Evolutionary conservation across 805 yeast genomes (phyloP).

Genomic region (Lipomyces spencermartinsiae): DNA sequence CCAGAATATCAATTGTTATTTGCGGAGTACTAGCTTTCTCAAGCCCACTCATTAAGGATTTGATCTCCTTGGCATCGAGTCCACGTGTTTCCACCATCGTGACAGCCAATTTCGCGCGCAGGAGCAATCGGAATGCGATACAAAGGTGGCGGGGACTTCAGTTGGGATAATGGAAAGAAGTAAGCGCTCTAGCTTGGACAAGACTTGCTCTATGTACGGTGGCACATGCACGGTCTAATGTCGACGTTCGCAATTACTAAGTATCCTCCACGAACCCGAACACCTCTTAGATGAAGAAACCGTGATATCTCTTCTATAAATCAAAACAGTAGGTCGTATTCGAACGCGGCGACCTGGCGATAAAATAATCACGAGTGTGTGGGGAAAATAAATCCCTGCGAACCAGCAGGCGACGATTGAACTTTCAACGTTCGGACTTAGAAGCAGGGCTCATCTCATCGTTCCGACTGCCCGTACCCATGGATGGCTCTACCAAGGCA

Average conservation of each 20-base stretch:
- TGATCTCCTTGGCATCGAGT: slow-evolving; percentile 58
- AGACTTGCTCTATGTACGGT: background rate
- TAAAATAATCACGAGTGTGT: too few relatives aligned
- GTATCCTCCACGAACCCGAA: background rate
- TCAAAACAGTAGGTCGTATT: too few relatives aligned
- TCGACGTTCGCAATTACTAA: background rate
- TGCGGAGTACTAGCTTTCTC: slow-evolving; percentile 74
- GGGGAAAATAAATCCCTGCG: too few relatives aligned
- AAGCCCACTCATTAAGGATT: slow-evolving; percentile 68
- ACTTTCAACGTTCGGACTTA: too few relatives aligned
- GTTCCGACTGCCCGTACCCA: too few relatives aligned
- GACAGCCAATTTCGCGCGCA: background rate
- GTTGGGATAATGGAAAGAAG: background rate
- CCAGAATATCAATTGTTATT: slow-evolving; percentile 69
- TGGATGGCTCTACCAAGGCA: too few relatives aligned
- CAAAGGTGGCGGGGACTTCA: background rate
- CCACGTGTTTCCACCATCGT: slow-evolving; percentile 7
- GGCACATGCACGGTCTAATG: background rate
- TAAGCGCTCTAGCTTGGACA: background rate
- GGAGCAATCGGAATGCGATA: background rate
- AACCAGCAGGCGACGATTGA: too few relatives aligned
- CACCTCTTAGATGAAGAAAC: background rate
- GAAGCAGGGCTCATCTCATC: too few relatives aligned
- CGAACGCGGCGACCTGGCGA: too few relatives aligned
- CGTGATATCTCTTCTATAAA: background rate